These are phyloP conservation scores for Cairneyella variabilis DNA, from an alignment of 495 filamentous ascomycete genomes.

Conservation along the genomic window DNA sequence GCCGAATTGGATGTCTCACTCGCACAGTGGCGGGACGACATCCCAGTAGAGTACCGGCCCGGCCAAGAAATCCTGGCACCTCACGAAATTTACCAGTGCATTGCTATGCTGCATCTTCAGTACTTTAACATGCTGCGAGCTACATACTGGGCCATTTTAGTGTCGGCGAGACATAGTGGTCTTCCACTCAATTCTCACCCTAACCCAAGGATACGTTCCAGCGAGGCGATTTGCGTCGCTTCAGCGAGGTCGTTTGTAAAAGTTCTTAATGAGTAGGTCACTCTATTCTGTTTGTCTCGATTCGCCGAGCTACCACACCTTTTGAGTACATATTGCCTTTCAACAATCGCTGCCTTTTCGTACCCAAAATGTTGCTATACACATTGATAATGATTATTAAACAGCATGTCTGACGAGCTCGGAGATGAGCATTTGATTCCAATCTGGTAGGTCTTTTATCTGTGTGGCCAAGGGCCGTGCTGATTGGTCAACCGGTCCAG, in stretches of 20 bases:
- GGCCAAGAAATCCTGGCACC: not conserved
- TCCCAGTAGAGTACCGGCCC: not conserved
- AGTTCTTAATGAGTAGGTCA: not conserved
- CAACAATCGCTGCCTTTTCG: no score
- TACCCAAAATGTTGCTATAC: no score
- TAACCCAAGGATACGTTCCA: not conserved
- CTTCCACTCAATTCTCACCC: not conserved
- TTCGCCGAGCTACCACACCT: no score
- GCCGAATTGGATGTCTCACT: not conserved
- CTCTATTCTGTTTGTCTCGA: not conserved
- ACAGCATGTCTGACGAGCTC: not conserved
- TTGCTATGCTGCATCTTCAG: not conserved
- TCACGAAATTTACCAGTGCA: not conserved
- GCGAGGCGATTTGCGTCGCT: not conserved
- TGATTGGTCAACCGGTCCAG: not conserved
- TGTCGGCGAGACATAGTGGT: not conserved
- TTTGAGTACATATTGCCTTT: no score
- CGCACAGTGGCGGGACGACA: not conserved
- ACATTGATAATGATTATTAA: no score
- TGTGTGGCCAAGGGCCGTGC: not conserved
- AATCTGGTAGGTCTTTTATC: not conserved
- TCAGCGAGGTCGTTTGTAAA: not conserved
- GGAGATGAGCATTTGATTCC: not conserved
- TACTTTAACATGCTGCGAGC: not conserved
- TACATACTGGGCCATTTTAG: not conserved